Evolutionary conservation across 148 eudicot species (phyloP).

Genomic region (Heliamphora exappendiculata): DNA sequence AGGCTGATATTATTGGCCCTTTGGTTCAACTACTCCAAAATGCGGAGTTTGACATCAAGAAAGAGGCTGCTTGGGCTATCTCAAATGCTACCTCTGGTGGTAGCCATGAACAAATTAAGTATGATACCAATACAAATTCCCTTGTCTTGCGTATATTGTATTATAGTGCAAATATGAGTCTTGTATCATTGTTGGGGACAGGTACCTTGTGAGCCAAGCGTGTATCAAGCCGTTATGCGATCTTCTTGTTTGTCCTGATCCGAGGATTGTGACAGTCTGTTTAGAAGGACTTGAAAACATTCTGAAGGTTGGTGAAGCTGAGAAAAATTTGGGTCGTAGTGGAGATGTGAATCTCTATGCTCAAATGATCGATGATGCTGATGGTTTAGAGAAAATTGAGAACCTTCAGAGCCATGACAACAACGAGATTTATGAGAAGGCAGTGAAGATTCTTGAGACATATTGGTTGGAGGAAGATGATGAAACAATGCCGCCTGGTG

Average conservation of each 20-base stretch:
- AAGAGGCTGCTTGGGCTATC: conserved; percentile 46
- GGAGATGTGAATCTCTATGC: conserved; percentile 33
- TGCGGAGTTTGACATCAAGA: conserved; percentile 46
- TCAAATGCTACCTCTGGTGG: conserved; percentile 49
- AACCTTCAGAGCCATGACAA: conserved; percentile 45
- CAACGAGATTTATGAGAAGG: conserved; percentile 47
- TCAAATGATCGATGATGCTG: conserved; percentile 42
- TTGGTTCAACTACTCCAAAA: conserved; percentile 37
- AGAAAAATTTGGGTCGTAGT: conserved; percentile 25
- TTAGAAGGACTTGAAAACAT: conserved; percentile 47
- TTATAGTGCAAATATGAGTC: not conserved
- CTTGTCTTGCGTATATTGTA: not conserved
- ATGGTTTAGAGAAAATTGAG: conserved; percentile 50
- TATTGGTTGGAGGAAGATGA: conserved; percentile 45
- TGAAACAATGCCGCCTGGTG: conserved; percentile 29
- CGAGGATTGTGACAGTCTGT: conserved; percentile 43
- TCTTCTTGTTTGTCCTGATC: conserved; percentile 44
- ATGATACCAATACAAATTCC: not conserved
- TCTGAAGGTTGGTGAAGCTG: conserved; percentile 42
- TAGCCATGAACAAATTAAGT: conserved; percentile 38
- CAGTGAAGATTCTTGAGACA: conserved; percentile 44
- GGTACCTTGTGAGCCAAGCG: conserved; percentile 40
- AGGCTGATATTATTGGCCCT: conserved; percentile 33
- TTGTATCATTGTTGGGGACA: conserved; percentile 5
- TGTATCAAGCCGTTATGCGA: conserved; percentile 51